Percentiles rank a stretch among this genome's conserved stretches.
Evolutionary conservation across 1,139 yeast genomes (phyloP).

Genomic region (Yamadazyma conglobata): DNA sequence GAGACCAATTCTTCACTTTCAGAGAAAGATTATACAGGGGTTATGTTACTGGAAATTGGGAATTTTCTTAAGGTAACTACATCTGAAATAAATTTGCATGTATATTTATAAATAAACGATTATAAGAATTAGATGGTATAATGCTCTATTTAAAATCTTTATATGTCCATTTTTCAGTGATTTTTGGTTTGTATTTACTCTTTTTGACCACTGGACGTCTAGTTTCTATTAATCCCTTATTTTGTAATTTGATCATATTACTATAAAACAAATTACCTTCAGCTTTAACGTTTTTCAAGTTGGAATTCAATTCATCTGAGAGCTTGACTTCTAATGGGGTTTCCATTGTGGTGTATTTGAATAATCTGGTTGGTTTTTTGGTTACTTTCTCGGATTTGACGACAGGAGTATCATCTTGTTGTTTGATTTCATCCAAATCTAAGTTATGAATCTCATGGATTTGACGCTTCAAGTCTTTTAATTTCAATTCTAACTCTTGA

Average conservation of each 20-base stretch:
- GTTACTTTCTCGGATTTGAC: slow-evolving; percentile 23
- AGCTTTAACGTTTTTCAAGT: slow-evolving; percentile 78
- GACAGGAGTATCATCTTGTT: slow-evolving; percentile 4
- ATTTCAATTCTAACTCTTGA: slow-evolving; percentile 50
- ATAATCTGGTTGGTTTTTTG: slow-evolving; percentile 33
- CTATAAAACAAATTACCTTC: slow-evolving; percentile 89
- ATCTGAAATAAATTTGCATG: slow-evolving; percentile 3
- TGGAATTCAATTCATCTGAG: slow-evolving; percentile 83
- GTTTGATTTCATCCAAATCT: slow-evolving; percentile 38
- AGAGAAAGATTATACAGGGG: slow-evolving; percentile 52
- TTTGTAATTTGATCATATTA: slow-evolving; percentile 76
- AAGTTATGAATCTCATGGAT: slow-evolving; percentile 57
- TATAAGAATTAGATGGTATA: background rate
- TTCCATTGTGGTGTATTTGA: slow-evolving; percentile 57
- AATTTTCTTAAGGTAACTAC: slow-evolving; percentile 23
- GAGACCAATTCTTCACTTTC: slow-evolving; percentile 46
- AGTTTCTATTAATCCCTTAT: slow-evolving; percentile 82
- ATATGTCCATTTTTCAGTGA: slow-evolving; percentile 89
- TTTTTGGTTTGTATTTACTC: slow-evolving; percentile 65
- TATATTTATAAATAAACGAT: slow-evolving; percentile 6
- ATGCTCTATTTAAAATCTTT: slow-evolving; percentile 70
- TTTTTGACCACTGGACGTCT: slow-evolving; percentile 69
- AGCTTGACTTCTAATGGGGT: slow-evolving; percentile 80
- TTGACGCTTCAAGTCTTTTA: slow-evolving; percentile 55
- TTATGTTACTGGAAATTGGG: slow-evolving; percentile 48